Percentiles rank a stretch among this genome's conserved stretches.
These are phyloP conservation scores for Babesia sp. DNA, from an alignment of 169 alveolate species.

Conservation along the genomic window DNA sequence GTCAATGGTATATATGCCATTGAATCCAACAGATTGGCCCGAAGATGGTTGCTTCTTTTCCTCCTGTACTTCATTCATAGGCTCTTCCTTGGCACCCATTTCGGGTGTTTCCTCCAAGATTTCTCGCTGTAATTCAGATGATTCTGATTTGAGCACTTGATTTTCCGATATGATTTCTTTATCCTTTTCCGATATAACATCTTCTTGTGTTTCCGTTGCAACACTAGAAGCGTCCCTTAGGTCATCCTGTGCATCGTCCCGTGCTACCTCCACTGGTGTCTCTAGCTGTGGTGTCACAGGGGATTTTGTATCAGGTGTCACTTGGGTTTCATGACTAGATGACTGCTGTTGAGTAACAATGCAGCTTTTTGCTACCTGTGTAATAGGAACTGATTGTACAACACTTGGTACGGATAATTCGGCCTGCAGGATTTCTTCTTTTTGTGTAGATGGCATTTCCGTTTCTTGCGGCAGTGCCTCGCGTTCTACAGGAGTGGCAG, in stretches of 20 bases:
- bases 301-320: too few species aligned
- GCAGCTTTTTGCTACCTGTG: too few species aligned
- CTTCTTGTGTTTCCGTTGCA: too few species aligned
- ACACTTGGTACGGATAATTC: too few species aligned
- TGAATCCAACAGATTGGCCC: conserved; percentile 23
- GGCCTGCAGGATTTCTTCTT: too few species aligned
- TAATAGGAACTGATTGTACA: too few species aligned
- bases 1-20: conserved; percentile 21
- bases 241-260: too few species aligned
- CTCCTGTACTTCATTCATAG: not conserved
- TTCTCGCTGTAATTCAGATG: not conserved
- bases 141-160: not conserved
- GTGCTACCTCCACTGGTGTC: too few species aligned
- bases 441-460: not conserved
- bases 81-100: not conserved
- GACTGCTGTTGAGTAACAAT: too few species aligned
- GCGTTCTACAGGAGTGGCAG: not conserved
- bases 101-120: not conserved
- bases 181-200: not conserved
- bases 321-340: too few species aligned
- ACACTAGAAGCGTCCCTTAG: too few species aligned
- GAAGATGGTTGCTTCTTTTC: not conserved
- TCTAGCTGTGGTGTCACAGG: too few species aligned
- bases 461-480: not conserved
- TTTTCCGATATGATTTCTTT: not conserved